Conservation (phyloP, 495 filamentous ascomycete species). For the Aspergillus ostianus region DNA sequence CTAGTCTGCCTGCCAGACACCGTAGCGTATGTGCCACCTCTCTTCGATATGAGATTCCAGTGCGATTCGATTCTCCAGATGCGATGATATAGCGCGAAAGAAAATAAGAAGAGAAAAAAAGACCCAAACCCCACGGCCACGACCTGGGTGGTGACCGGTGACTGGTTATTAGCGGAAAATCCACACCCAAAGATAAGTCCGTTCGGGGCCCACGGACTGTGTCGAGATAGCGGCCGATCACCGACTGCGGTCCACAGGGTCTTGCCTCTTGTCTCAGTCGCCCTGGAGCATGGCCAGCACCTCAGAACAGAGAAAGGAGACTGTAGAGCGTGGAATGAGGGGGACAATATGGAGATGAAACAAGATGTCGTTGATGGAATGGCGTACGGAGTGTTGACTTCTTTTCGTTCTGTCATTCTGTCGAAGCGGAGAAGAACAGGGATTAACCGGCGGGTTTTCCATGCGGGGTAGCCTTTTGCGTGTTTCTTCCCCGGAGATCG, state of each 20-base stretch:
- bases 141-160: conserved; percentile 9
- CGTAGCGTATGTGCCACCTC: not conserved
- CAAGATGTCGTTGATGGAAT: no score
- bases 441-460: not conserved
- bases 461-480: not conserved
- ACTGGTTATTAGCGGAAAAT: conserved; percentile 3
- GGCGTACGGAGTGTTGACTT: no score
- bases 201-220: conserved; percentile 14
- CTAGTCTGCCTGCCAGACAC: not conserved
- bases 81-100: not conserved
- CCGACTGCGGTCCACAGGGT: not conserved
- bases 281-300: no score
- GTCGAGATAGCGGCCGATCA: conserved; percentile 24
- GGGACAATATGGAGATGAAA: no score
- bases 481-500: no score
- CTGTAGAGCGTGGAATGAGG: no score
- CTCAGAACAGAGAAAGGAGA: no score
- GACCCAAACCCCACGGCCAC: not conserved
- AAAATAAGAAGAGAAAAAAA: not conserved
- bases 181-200: conserved; percentile 12
- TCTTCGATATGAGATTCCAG: no score
- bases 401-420: no score
- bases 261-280: no score
- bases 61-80: not conserved
- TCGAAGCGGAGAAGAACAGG: not conserved